Base-by-base conservation (phyloP, 805 yeast species). In the Pichia exigua region DNA sequence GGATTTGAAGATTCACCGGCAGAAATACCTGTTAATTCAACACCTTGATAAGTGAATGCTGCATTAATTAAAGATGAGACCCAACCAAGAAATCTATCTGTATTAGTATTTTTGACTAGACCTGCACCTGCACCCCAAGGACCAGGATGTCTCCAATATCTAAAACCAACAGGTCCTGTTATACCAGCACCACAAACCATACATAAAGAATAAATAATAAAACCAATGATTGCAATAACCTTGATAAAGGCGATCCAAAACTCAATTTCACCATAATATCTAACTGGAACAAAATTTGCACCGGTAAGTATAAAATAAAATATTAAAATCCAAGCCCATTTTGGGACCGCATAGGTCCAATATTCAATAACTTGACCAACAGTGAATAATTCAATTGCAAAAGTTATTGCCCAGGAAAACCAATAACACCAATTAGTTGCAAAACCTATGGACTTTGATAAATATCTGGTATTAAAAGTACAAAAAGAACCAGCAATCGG, bases 61-160 rank as follows among this genome's bases (percentile, higher is more conserved):
- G 91, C 87, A 52, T 78, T 79, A 56, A 85, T 75, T 60, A 85
- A 72, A 6, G 89, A 83, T 11, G 81, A 73, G 49, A 83, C 76
- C 84, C 85, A 83, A 48, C 88, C 88, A 47, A 83, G 68, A 61
- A 84, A 82, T 63, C 82, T 73, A 47, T 74, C 86, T 45, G 83
- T 79, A 54, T 73, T 70, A 10, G 59, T 60, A 61, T 78, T 71
- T 17, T 62, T 55, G 13, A 81, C 79, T 38, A 77, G 66, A 39
- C 76, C 74, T 48, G 87, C 88, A 46, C 78, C 80, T 45, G 53
- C 61, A 46, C 62, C 87, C 81, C 85, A 81, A 12, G 88, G 77
- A 57, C 89, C 89, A 15, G 90, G 89, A 61, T 85, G 65, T 69
- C 87, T 78, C 92, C 91, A 85, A 66, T 85, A 85, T 65, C 88